Percentiles rank a stretch among this genome's conserved stretches.
Evolutionary conservation across 257 asterid species (phyloP).

Genomic region (Primulina tabacum): DNA sequence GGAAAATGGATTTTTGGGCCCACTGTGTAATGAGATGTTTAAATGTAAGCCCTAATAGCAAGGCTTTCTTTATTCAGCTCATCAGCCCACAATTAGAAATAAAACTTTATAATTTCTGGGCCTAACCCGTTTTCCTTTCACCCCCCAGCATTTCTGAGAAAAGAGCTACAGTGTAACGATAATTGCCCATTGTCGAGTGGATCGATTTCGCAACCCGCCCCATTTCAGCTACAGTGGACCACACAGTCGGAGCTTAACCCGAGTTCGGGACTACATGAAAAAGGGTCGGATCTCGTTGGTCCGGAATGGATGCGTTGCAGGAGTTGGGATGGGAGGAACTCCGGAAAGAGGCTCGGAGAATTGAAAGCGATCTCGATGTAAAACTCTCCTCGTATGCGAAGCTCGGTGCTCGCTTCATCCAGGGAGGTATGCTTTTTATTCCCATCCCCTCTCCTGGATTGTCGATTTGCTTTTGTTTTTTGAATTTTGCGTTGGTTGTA

Average conservation of each 20-base stretch:
- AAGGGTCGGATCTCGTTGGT: slow-evolving; percentile 37
- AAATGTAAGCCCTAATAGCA: too few relatives aligned
- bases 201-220: not conserved
- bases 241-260: not conserved
- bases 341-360: slow-evolving; percentile 87
- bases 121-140: too few relatives aligned
- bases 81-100: too few relatives aligned
- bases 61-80: too few relatives aligned
- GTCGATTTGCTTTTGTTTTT: not conserved
- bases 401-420: too few relatives aligned
- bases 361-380: slow-evolving; percentile 97
- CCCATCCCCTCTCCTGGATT: too few relatives aligned
- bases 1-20: too few relatives aligned
- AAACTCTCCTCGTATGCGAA: slow-evolving; percentile 21
- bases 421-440: too few relatives aligned
- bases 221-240: not conserved
- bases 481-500: not conserved
- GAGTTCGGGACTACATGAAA: not conserved
- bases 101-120: too few relatives aligned
- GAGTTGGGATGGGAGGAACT: slow-evolving; percentile 99
- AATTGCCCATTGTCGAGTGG: not conserved
- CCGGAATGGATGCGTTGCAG: slow-evolving; percentile 64
- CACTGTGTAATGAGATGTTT: too few relatives aligned
- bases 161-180: too few relatives aligned
- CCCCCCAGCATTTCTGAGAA: too few relatives aligned